phyloP scores from a whole-genome alignment of 352 stramenopile genomes.

The Phytopythium ostracodes region DNA sequence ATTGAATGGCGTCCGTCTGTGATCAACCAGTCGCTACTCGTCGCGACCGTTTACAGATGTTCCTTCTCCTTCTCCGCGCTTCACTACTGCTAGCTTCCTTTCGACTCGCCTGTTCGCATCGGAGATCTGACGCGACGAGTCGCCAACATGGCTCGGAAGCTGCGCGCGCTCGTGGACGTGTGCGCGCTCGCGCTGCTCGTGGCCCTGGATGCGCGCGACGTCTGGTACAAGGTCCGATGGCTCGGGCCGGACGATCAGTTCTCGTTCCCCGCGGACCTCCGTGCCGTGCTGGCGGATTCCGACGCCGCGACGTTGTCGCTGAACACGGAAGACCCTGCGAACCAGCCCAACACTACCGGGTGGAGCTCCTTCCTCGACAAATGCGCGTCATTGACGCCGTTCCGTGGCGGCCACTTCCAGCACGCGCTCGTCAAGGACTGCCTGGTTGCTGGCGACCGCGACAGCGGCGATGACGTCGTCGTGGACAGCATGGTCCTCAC shows the following conservation, averaged over 20 bases:
- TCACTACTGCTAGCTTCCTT: neutral
- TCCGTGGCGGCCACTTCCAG: conserved; percentile 27
- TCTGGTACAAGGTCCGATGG: conserved; percentile 54
- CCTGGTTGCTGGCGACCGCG: conserved; percentile 11
- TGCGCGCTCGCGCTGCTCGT: conserved; percentile 33
- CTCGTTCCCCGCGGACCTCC: conserved; percentile 25
- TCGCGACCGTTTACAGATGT: neutral
- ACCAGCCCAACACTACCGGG: conserved; percentile 16
- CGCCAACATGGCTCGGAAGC: conserved; percentile 22
- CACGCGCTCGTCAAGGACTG: conserved; percentile 27
- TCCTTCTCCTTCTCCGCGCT: no score
- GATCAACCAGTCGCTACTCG: neutral
- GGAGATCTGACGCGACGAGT: neutral
- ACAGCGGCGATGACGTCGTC: conserved; percentile 8
- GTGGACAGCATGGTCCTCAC: conserved; percentile 24
- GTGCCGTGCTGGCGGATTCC: conserved; percentile 9
- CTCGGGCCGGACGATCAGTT: conserved; percentile 43
- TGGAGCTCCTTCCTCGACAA: conserved; percentile 37
- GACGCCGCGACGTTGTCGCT: conserved; percentile 2
- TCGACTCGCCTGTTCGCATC: neutral
- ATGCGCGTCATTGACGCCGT: conserved; percentile 22
- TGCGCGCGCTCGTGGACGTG: conserved; percentile 21
- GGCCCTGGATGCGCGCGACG: conserved; percentile 33
- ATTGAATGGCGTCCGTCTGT: neutral
- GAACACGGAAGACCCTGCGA: neutral